Evolutionary conservation across 2,329 filamentous ascomycete species (phyloP).

Genomic region (Aschersonia sp.): DNA sequence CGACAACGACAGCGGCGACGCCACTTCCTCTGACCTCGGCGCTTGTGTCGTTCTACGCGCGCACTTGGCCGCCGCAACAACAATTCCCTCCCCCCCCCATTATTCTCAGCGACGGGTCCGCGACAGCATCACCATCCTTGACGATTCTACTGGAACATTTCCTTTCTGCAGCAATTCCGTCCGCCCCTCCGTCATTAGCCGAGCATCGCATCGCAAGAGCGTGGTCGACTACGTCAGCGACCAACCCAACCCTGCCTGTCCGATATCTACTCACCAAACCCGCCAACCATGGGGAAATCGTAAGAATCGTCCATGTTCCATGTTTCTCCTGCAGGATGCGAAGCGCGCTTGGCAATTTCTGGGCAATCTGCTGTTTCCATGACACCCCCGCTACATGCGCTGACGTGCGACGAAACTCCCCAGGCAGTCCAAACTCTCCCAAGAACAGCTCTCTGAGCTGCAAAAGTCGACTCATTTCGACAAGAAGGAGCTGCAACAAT

Average conservation of each 20-base stretch:
- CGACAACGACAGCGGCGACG: too few species aligned
- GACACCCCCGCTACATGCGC: constrained; percentile 1
- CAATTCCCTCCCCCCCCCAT: too few species aligned
- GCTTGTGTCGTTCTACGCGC: too few species aligned
- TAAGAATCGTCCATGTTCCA: background rate
- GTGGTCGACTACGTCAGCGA: background rate
- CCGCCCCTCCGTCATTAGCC: background rate
- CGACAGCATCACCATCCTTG: background rate
- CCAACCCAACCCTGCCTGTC: background rate
- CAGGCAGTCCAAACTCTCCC: constrained; percentile 96
- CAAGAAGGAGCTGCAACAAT: constrained; percentile 99
- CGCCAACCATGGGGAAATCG: constrained; percentile 5
- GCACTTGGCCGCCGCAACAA: too few species aligned
- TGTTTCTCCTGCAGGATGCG: too few species aligned
- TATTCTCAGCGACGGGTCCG: too few species aligned
- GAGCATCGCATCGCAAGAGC: background rate
- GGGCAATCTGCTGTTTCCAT: background rate
- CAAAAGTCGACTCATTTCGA: constrained; percentile 97
- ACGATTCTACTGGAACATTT: background rate
- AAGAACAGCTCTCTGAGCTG: constrained; percentile 87
- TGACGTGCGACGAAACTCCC: constrained; percentile 7
- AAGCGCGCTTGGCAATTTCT: too few species aligned
- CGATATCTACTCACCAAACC: background rate
- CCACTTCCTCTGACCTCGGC: too few species aligned
- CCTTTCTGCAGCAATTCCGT: background rate